Evolutionary conservation across 2,329 filamentous ascomycete species (phyloP).

Genomic region (Colletotrichum gigasporum): DNA sequence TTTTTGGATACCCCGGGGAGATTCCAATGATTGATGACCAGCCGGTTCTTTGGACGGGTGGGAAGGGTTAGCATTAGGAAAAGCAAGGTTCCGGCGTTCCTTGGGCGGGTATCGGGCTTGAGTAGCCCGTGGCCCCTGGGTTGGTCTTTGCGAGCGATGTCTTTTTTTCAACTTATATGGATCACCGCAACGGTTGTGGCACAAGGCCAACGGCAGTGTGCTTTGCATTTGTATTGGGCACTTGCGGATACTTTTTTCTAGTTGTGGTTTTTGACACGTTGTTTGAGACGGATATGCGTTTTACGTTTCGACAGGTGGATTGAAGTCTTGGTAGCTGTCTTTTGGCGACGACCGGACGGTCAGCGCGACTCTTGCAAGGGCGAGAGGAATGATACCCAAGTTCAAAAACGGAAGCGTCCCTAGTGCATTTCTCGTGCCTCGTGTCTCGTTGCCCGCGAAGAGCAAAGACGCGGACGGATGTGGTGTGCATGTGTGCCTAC

Average conservation of each 20-base stretch:
- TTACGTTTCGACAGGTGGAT: neutral
- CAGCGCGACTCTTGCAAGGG: slow-evolving; percentile 18
- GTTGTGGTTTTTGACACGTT: neutral
- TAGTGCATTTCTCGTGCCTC: neutral
- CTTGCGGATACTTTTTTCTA: slow-evolving; percentile 4
- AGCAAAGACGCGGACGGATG: too few species aligned
- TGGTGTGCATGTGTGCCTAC: too few species aligned
- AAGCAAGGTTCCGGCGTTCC: slow-evolving; percentile 29
- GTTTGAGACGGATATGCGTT: slow-evolving; percentile 9
- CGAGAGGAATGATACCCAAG: slow-evolving; percentile 32
- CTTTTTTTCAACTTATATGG: neutral
- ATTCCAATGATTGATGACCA: slow-evolving; percentile 26
- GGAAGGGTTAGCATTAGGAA: slow-evolving; percentile 21
- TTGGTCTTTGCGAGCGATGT: slow-evolving; percentile 10
- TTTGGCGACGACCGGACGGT: slow-evolving; percentile 7
- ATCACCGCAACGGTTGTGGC: too few species aligned
- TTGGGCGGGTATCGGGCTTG: neutral
- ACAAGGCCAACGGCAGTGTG: slow-evolving; percentile 6
- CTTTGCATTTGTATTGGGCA: slow-evolving; percentile 1
- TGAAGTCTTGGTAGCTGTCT: slow-evolving; percentile 17
- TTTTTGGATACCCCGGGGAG: slow-evolving; percentile 24
- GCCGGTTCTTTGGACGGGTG: slow-evolving; percentile 15
- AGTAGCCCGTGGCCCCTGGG: neutral
- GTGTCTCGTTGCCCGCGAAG: too few species aligned
- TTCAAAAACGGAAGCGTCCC: slow-evolving; percentile 4